These are phyloP conservation scores for Nitzschia putrida DNA, from an alignment of 108 stramenopile genomes.

Conservation along the genomic window DNA sequence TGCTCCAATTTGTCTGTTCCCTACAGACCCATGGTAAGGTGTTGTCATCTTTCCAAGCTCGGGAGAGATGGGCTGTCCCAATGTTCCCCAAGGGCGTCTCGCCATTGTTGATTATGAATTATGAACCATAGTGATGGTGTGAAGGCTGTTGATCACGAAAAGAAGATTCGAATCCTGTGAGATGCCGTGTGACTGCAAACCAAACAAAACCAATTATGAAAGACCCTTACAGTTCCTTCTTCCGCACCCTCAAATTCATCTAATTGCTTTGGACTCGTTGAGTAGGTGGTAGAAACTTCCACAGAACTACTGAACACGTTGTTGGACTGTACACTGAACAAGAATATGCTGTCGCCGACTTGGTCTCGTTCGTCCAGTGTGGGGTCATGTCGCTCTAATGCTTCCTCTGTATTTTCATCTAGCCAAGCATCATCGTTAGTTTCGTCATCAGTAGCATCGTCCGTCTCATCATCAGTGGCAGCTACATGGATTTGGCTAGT, in stretches of 20 bases:
- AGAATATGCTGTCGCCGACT: constrained; percentile 17
- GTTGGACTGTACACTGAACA: not conserved
- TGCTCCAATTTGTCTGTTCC: not conserved
- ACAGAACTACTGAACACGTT: not conserved
- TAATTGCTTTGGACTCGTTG: not conserved
- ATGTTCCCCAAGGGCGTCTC: not conserved
- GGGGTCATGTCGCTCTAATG: not conserved
- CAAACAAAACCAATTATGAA: not conserved
- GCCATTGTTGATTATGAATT: not conserved
- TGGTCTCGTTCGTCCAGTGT: constrained; percentile 4
- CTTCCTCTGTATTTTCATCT: constrained; percentile 16
- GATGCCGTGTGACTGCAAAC: not conserved
- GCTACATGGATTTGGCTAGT: not conserved
- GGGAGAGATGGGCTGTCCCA: not conserved
- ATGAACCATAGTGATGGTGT: not conserved
- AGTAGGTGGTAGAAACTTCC: not conserved
- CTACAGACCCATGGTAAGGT: not conserved
- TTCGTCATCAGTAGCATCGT: not conserved
- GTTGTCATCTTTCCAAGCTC: not conserved
- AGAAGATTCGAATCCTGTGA: not conserved
- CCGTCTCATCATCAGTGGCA: not conserved
- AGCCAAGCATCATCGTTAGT: not conserved
- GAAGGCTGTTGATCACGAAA: not conserved
- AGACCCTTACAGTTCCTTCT: too few relatives aligned
- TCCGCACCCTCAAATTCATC: not conserved